Percentiles rank a stretch among this genome's conserved stretches.
These are phyloP conservation scores for Arabis hirsuta DNA, from an alignment of 345 rosid species.

Conservation along the genomic window DNA sequence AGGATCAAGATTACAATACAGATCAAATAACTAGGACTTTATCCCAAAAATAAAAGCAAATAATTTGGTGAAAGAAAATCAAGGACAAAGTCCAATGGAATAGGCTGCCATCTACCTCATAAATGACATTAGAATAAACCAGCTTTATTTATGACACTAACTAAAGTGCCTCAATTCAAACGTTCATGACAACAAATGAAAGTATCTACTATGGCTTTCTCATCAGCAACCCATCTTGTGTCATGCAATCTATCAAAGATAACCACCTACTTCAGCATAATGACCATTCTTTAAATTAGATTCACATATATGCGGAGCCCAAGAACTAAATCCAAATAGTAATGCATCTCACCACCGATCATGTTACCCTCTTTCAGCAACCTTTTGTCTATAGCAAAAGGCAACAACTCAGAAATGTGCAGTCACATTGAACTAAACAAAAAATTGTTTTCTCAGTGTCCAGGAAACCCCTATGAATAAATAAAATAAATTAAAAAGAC, in stretches of 20 bases:
- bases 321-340: slow-evolving; percentile 7
- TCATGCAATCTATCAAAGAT: slow-evolving; percentile 23
- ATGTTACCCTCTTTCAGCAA: slow-evolving; percentile 12
- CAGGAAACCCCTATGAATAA: not conserved
- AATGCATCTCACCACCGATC: slow-evolving; percentile 19
- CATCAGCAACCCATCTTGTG: slow-evolving; percentile 15
- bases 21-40: slow-evolving; percentile 20
- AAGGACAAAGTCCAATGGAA: slow-evolving; percentile 9
- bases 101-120: slow-evolving; percentile 23
- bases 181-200: slow-evolving; percentile 27
- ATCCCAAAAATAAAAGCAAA: not conserved
- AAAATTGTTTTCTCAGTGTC: slow-evolving; percentile 20
- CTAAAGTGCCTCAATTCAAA: slow-evolving; percentile 21
- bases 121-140: slow-evolving; percentile 13
- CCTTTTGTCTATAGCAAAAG: slow-evolving; percentile 4
- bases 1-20: slow-evolving; percentile 21
- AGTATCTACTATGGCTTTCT: slow-evolving; percentile 19
- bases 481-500: slow-evolving; percentile 31
- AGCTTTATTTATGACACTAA: slow-evolving; percentile 12
- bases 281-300: slow-evolving; percentile 25
- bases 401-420: slow-evolving; percentile 15
- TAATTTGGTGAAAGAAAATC: slow-evolving; percentile 12
- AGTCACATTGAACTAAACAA: slow-evolving; percentile 29
- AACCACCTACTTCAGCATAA: slow-evolving; percentile 32
- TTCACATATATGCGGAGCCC: slow-evolving; percentile 19